Conservation (phyloP, 139 green algal species). For the Chlamydomonas eustigma region DNA sequence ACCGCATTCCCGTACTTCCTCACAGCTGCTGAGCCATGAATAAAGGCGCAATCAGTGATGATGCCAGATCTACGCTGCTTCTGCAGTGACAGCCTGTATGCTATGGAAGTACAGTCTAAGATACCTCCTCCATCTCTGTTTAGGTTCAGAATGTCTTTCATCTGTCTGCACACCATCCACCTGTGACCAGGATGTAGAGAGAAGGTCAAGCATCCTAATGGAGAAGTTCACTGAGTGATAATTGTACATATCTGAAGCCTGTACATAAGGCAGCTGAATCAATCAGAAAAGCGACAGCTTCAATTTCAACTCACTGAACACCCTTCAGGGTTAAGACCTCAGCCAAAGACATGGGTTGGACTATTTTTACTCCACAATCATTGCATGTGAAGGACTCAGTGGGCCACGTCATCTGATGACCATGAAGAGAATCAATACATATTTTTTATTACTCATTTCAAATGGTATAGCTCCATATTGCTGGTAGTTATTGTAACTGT, state of each 20-base stretch:
- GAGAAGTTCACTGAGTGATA: not conserved
- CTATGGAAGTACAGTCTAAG: not conserved
- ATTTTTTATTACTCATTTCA: not conserved
- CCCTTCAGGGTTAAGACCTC: not conserved
- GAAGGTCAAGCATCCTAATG: not conserved
- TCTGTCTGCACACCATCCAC: not conserved
- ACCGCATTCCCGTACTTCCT: not conserved
- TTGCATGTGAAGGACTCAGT: too few relatives aligned
- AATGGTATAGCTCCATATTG: not conserved
- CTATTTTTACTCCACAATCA: too few relatives aligned
- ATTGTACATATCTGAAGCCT: not conserved
- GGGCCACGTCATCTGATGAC: not conserved
- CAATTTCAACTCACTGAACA: not conserved
- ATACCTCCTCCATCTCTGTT: not conserved
- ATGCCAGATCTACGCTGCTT: not conserved
- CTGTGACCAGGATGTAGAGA: not conserved
- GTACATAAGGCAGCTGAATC: not conserved
- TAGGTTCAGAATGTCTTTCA: not conserved
- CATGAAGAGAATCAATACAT: not conserved
- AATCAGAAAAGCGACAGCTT: not conserved
- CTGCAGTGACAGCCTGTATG: not conserved
- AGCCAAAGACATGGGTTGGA: too few relatives aligned
- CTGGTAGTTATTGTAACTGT: not conserved
- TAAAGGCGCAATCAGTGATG: not conserved
- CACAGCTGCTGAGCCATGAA: not conserved